Base-by-base conservation (phyloP, 228 moss, liverwort and hornwort species). In the Sphagnum magellanicum region DNA sequence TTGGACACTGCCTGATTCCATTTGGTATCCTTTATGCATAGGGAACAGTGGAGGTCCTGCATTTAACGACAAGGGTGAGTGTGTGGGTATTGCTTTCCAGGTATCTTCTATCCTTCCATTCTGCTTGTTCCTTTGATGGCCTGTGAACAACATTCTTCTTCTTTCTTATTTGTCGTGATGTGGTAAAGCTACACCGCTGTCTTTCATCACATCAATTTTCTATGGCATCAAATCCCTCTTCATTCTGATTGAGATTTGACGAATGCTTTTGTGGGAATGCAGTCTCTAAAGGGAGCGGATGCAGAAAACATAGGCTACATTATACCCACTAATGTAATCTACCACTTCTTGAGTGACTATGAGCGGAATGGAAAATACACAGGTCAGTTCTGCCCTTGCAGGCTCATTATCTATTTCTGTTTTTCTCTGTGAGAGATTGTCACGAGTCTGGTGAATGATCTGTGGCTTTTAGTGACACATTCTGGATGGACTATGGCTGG, bases 321-420 rank as follows among this genome's bases (percentile, higher is more conserved):
- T 66, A 88, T 88, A 51, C 88, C 88, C 48, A 88, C 88, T 57
- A 84, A 84, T 68, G 88, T 88, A 6, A 84, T 88, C 47, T 79
- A 84, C 65, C 88, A 88, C 76, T 88, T 88, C 67, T 71, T 88
- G 65, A 84, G 74, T 76, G 88, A 98, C 74, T 93, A 88, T 64
- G 98, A 98, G 70, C 81, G 78, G 48, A 90, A 98, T 79, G 82
- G 90, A 52, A 84, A 76, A 59, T 94, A 84, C 72, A 98, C 98
- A 59, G 98, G 98, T 98, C 66, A 73, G 65, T 52, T 6, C 10
- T 14, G 52, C 17, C 49, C 50, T 8, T 16, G 32, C 14, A 63
- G 53, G 67, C 13, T 32, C 32, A 32, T 32, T 17, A 15, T n/a
- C 47, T 64, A 4, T 10, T 64, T n/a, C 8, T n/a, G 63, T 9